These are phyloP conservation scores for Tricholoma matsutake DNA, from an alignment of 768 basidiomycete species.

Conservation along the genomic window DNA sequence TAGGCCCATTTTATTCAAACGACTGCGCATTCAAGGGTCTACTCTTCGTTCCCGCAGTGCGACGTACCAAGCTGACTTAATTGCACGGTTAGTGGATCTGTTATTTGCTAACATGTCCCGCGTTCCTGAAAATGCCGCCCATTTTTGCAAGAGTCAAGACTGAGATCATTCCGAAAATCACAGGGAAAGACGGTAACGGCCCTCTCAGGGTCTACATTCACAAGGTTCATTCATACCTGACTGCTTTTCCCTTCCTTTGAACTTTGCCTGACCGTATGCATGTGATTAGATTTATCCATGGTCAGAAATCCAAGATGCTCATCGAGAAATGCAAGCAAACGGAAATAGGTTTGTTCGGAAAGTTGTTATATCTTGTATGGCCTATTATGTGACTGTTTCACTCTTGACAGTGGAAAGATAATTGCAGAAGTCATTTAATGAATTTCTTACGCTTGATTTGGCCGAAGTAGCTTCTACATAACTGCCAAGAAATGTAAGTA, in stretches of 20 bases:
- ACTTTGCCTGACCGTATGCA: neutral
- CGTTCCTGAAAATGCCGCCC: neutral
- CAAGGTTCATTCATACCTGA: conserved; percentile 39
- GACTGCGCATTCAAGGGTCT: conserved; percentile 84
- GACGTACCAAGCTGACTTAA: conserved; percentile 76
- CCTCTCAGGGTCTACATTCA: conserved; percentile 74
- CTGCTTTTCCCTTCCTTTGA: neutral
- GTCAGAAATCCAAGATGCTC: conserved; percentile 76
- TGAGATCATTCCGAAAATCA: conserved; percentile 57
- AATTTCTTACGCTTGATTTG: neutral
- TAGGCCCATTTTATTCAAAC: conserved; percentile 71
- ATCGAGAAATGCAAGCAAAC: conserved; percentile 81
- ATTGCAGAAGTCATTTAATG: conserved; percentile 37
- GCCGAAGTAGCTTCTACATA: neutral
- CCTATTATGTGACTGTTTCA: conserved; percentile 3
- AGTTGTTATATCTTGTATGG: neutral
- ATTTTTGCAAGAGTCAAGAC: conserved; percentile 46
- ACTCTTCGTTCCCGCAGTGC: conserved; percentile 73
- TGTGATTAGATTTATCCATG: conserved; percentile 67
- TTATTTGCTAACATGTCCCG: neutral
- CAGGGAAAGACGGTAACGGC: conserved; percentile 52
- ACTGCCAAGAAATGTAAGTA: neutral
- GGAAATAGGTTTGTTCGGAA: conserved; percentile 36
- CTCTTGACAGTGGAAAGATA: conserved; percentile 42
- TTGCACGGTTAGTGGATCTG: conserved; percentile 44